Base-by-base conservation (phyloP, 106 monocot genomes). In the Alisma plantagoaquatica region DNA sequence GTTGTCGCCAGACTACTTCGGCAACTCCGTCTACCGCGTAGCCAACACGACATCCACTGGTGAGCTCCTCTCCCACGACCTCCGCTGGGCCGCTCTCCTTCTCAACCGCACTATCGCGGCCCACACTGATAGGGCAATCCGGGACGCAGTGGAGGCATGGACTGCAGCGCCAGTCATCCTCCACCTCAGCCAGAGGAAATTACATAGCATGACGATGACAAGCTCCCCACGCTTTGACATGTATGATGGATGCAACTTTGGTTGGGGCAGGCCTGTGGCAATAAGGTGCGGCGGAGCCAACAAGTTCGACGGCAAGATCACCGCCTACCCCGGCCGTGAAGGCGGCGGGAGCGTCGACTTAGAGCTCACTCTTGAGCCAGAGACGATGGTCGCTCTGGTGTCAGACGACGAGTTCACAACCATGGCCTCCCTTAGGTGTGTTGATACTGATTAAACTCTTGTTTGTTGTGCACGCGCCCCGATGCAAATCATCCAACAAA, bases 151-250 rank as follows among this genome's bases (percentile, higher is more conserved):
- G 30, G 29, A 15, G 51, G 51, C 20, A 12, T 83, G 71, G 48
- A 51, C 56, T 44, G 75, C 31, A 41, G 32, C 35, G 18, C 77
- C 74, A 0, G 2, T 59, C 17, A 63, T 83, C 10, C 55, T n/a
- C n/a, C n/a, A n/a, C n/a, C n/a, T n/a, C n/a, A n/a, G n/a, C n/a
- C n/a, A n/a, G n/a, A n/a, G n/a, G n/a, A n/a, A n/a, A n/a, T n/a
- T n/a, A n/a, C n/a, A n/a, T n/a, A n/a, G n/a, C n/a, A n/a, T 75
- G 23, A 45, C 51, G 50, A 32, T 80, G 27, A 66, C 42, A 53
- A 5, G 11, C n/a, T 46, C 45, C n/a, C 45, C 45, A 4, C 5
- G 35, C 9, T 38, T 38, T 38, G 35, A 38, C 35, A 38, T 38
- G 35, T 38, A 38, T 14, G 35, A 38, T 14, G 35, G 35, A 5